Conservation (phyloP, 345 rosid genomes). For the Eucalyptus camaldulensis region DNA sequence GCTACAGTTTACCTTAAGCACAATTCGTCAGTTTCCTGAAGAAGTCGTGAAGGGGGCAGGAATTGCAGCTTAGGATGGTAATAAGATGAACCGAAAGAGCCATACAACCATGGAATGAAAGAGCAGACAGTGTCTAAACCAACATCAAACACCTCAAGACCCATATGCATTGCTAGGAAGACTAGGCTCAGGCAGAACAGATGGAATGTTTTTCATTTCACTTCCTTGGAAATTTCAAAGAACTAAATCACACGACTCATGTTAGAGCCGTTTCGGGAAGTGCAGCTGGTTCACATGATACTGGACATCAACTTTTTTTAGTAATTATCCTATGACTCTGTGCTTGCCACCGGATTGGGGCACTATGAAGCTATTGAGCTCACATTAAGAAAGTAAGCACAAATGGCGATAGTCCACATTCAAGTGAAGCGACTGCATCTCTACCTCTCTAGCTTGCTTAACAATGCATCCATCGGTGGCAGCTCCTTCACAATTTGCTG, state of each 20-base stretch:
- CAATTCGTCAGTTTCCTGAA: not conserved
- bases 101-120: not conserved
- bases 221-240: not conserved
- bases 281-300: not conserved
- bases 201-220: not conserved
- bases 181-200: not conserved
- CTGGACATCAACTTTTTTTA: not conserved
- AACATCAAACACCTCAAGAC: not conserved
- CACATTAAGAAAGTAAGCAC: not conserved
- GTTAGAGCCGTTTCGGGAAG: not conserved
- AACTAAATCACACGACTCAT: not conserved
- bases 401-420: not conserved
- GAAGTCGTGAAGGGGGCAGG: not conserved
- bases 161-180: not conserved
- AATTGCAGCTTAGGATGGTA: not conserved
- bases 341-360: not conserved
- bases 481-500: conserved; percentile 64
- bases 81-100: not conserved
- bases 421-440: conserved; percentile 1
- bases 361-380: not conserved
- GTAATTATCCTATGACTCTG: not conserved
- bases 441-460: conserved; percentile 83
- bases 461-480: conserved; percentile 68
- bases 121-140: not conserved
- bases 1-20: not conserved